Evolutionary conservation across 208 protist species (phyloP).

Genomic region (Wallacemonas sp.): DNA sequence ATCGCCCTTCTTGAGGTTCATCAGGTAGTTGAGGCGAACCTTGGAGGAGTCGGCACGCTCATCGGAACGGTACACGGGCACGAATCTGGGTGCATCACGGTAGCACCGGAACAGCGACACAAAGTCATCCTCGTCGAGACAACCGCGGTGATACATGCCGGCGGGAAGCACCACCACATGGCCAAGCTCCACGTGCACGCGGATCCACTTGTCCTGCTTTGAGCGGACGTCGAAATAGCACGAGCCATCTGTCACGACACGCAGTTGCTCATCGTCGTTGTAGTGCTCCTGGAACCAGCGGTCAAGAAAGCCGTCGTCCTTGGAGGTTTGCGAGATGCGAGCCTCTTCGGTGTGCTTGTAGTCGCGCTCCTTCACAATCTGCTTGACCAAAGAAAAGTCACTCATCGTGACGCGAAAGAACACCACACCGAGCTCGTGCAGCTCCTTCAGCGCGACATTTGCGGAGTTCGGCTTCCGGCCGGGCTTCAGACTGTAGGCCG

Average conservation of each 20-base stretch:
- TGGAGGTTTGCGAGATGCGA: slow-evolving; percentile 83
- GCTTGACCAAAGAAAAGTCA: slow-evolving; percentile 85
- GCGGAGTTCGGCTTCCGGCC: slow-evolving; percentile 55
- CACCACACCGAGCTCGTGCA: slow-evolving; percentile 81
- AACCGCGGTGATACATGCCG: slow-evolving; percentile 86
- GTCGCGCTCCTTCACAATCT: slow-evolving; percentile 83
- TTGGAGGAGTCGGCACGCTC: slow-evolving; percentile 67
- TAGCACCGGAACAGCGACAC: slow-evolving; percentile 83
- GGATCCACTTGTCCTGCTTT: slow-evolving; percentile 93
- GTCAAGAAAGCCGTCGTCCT: slow-evolving; percentile 86
- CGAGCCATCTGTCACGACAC: slow-evolving; percentile 87
- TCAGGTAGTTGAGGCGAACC: slow-evolving; percentile 81
- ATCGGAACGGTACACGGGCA: slow-evolving; percentile 76
- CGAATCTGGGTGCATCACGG: slow-evolving; percentile 80
- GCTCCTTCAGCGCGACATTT: slow-evolving; percentile 58
- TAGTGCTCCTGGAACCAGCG: slow-evolving; percentile 94
- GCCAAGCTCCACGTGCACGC: slow-evolving; percentile 72
- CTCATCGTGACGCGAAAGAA: slow-evolving; percentile 82
- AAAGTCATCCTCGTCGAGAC: slow-evolving; percentile 89
- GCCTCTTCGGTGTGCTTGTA: slow-evolving; percentile 92
- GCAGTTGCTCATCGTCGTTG: slow-evolving; percentile 93
- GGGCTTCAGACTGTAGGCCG: slow-evolving; percentile 73
- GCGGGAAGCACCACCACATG: slow-evolving; percentile 87
- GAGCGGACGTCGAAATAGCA: slow-evolving; percentile 93
- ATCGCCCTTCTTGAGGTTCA: slow-evolving; percentile 88